Conservation (phyloP, 2,329 filamentous ascomycete genomes). For the Bipolaris bicolor region DNA sequence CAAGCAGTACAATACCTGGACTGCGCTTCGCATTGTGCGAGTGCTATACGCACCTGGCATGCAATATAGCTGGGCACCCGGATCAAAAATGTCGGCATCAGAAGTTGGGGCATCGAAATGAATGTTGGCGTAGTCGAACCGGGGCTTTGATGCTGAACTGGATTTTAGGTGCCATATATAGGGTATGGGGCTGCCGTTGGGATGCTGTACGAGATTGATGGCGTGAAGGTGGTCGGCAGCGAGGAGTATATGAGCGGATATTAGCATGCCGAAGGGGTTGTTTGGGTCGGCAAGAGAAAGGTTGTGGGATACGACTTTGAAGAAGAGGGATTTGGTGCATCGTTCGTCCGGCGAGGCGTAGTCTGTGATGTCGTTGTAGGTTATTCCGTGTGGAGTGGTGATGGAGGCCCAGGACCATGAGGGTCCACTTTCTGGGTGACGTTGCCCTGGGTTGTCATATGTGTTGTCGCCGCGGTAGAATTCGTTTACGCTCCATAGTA, state of each 20-base stretch:
- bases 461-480: not conserved
- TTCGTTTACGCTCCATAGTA: constrained; percentile 23
- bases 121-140: not conserved
- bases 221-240: constrained; percentile 4
- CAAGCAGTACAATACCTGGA: constrained; percentile 6
- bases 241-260: constrained; percentile 1
- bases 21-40: not conserved
- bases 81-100: constrained; percentile 8
- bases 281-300: constrained; percentile 73
- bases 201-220: not conserved
- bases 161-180: not conserved
- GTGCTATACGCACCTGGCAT: constrained; percentile 13
- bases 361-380: constrained; percentile 20
- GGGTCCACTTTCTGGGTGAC: constrained; percentile 14
- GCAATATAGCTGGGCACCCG: constrained; percentile 9
- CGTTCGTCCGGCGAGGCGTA: not conserved
- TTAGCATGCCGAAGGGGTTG: constrained; percentile 54
- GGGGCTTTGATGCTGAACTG: not conserved
- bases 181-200: not conserved
- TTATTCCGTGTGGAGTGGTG: constrained; percentile 21
- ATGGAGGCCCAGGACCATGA: constrained; percentile 32
- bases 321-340: not conserved
- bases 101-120: constrained; percentile 10
- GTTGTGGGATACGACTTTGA: constrained; percentile 50
- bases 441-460: constrained; percentile 6